Base-by-base conservation (phyloP, 148 eudicot genomes). In the Oxyria digyna region DNA sequence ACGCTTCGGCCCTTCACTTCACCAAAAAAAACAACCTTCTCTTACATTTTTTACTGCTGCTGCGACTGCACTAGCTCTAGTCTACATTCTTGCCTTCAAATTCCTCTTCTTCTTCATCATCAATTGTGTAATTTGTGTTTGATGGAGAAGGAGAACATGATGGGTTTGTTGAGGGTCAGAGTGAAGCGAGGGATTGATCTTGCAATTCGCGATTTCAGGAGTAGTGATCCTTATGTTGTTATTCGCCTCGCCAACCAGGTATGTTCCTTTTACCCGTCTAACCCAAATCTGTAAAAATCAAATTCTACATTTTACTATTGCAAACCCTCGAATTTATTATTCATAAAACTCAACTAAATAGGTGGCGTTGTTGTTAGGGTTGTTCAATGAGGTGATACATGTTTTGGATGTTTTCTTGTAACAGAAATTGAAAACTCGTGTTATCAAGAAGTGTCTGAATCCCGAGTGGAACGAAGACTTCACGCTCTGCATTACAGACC, bases 401-500 rank as follows among this genome's bases (percentile, higher is more conserved):
- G n/a, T n/a, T n/a, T n/a, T n/a, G n/a, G n/a, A n/a, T 18, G 21
- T 63, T n/a, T n/a, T 66, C 14, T 1, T 66, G 13, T 32, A 55
- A 6, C 73, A 75, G 82, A 79, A 79, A 59, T 15, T 79, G 59
- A 75, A 79, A 78, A 79, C 82, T 38, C 76, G 82, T 26, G 74
- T 76, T 6, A 31, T 79, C 10, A 75, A 76, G 69, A 75, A 75
- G 69, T 69, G 74, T 1, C 54, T 76, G 6, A 75, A 79, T 70
- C 82, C 82, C 2, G 72, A 72, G 13, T 79, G 82, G 82, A 76
- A 79, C 20, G 82, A 79, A 49, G 82, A 79, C 68, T 68, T 79
- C 4, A 79, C 82, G 15, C 82, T 79, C 49, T 72, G 73, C 63
- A 65, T 79, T 43, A 64, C 73, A 9, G 76, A 79, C 29, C 69